Base-by-base conservation (phyloP, 2,329 filamentous ascomycete genomes). In the Pseudogymnoascus sp. region DNA sequence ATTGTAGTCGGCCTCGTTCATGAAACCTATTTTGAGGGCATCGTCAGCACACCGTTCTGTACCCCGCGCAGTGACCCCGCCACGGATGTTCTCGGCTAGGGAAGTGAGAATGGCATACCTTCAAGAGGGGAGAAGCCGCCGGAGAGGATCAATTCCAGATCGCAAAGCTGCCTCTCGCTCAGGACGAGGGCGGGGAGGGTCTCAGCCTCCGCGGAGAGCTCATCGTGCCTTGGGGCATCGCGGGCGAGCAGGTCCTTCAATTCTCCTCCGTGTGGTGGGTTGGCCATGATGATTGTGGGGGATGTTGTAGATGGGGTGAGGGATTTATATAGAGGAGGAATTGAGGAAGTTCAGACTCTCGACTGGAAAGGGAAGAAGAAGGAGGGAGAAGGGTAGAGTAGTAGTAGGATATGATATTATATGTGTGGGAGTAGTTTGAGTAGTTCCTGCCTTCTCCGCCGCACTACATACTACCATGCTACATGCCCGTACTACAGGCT, bases 91-190 rank as follows among this genome's bases (percentile, higher is more conserved):
- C 39, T 62, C 22, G 49, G 30, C 25, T 22, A 33, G 28, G 16
- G 28, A 61, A 45, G 30, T 55, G 63, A 66, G 39, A 52, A 55
- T 9, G 16, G 82, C 86, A 66, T 72, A 95, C 92, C 94, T 85
- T 99, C 93, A 41, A 99, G 85, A 64, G 94, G 94, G 67, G 92
- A 97, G 82, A 99, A 99, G 68, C 94, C 94, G 75, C 94, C 94
- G 77, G 92, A 97, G 77, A 99, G 87, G 73, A 99, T 92, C 78
- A 99, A 80, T 79, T 99, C 94, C 69, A 99, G 84, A 83, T 99
- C 94, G 79, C 94, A 99, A 59, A 99, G 87, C 79, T 99, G 94
- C 72, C 94, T 88, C 83, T 99, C 94, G 60, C 85, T 89, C 69
- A 99, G 86, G 64, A 89, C 80, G 69, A 99, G 82, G 38, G 93